Evolutionary conservation across 306 rosid genomes (phyloP).

Genomic region (Purshia tridentata): DNA sequence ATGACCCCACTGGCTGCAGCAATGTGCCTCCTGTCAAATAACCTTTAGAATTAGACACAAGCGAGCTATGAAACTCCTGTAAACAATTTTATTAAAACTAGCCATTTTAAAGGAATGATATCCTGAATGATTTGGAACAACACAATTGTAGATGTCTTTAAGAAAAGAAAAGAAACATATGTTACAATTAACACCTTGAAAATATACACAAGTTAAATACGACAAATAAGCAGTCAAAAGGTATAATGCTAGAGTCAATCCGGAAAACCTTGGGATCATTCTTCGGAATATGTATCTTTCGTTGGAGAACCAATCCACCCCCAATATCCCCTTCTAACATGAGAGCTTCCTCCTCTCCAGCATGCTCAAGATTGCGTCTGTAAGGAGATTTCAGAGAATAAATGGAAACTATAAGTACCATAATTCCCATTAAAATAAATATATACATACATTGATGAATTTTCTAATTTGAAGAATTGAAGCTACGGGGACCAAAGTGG

Average conservation of each 20-base stretch:
- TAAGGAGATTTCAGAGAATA: conserved; percentile 25
- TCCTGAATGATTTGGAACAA: background rate
- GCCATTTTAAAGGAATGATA: background rate
- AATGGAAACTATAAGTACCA: background rate
- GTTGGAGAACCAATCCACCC: no score
- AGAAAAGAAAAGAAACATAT: background rate
- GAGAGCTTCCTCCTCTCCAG: no score
- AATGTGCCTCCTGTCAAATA: conserved; percentile 89
- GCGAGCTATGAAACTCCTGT: background rate
- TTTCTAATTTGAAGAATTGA: no score
- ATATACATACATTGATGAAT: background rate
- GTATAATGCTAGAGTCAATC: no score
- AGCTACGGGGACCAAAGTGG: no score
- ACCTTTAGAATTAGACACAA: conserved; percentile 20
- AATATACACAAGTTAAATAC: background rate
- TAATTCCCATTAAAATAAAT: background rate
- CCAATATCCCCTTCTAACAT: no score
- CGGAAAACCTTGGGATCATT: no score
- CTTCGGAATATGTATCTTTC: no score
- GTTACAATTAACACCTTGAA: background rate
- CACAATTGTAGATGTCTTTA: background rate
- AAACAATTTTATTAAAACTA: background rate
- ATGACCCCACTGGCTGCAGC: conserved; percentile 99
- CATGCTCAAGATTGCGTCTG: no score
- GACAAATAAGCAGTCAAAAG: no score